These are phyloP conservation scores for Mortierella hygrophila DNA, from an alignment of 192 early-diverging fungal species.

Conservation along the genomic window DNA sequence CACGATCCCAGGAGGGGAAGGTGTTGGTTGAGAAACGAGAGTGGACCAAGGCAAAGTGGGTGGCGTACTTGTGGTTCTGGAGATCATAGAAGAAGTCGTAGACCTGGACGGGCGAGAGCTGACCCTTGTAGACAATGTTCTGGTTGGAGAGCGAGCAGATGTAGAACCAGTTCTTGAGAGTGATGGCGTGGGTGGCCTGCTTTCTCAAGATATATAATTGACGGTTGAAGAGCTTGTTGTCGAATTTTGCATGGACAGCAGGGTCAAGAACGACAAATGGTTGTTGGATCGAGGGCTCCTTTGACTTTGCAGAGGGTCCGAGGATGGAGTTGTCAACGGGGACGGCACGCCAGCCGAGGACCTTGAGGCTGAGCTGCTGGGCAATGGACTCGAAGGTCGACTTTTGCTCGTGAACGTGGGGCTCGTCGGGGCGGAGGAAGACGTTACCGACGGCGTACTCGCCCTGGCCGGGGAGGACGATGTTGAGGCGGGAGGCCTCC, in stretches of 20 bases:
- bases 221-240: constrained; percentile 80
- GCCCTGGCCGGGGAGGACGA: constrained; percentile 78
- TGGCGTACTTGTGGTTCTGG: constrained; percentile 81
- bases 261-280: constrained; percentile 84
- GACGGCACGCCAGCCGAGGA: constrained; percentile 91
- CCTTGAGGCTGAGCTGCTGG: constrained; percentile 74
- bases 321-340: constrained; percentile 89
- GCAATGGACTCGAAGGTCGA: constrained; percentile 86
- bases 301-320: constrained; percentile 88
- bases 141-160: constrained; percentile 95
- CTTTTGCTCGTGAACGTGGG: constrained; percentile 76
- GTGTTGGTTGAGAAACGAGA: constrained; percentile 99
- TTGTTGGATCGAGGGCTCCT: constrained; percentile 94
- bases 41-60: constrained; percentile 97
- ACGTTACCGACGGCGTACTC: constrained; percentile 98
- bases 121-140: constrained; percentile 98
- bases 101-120: constrained; percentile 94
- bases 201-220: constrained; percentile 94
- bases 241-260: constrained; percentile 53
- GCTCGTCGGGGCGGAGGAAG: constrained; percentile 82
- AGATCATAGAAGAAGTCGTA: constrained; percentile 95
- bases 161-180: constrained; percentile 94
- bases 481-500: constrained; percentile 71
- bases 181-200: constrained; percentile 87
- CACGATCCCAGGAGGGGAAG: constrained; percentile 99